Conservation (phyloP, 106 monocot species). For the Dendrobium huoshanense region DNA sequence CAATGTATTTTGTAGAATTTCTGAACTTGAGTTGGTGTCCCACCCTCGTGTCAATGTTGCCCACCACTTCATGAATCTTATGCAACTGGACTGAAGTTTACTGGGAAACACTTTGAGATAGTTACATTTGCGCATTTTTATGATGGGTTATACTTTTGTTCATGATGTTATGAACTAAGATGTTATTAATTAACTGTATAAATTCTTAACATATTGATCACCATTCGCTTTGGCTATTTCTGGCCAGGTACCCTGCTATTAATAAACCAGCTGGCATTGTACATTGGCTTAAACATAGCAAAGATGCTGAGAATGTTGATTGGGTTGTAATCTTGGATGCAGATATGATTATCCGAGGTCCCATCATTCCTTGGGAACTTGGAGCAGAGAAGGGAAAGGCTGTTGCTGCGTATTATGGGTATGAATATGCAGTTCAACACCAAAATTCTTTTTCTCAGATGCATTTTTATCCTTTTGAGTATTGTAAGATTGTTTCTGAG, state of each 20-base stretch:
- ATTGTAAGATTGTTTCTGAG: background rate
- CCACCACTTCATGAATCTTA: background rate
- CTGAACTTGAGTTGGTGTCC: background rate
- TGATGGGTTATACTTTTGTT: background rate
- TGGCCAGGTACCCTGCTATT: conserved; percentile 89
- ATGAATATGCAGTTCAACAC: conserved; percentile 19
- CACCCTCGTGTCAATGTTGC: background rate
- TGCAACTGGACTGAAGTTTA: background rate
- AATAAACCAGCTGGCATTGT: conserved; percentile 94
- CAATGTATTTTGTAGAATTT: background rate
- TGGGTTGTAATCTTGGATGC: conserved; percentile 99
- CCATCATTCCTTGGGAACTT: conserved; percentile 93
- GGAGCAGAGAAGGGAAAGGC: conserved; percentile 93
- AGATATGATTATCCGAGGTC: conserved; percentile 91
- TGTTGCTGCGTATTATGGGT: conserved; percentile 96
- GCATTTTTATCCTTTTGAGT: background rate
- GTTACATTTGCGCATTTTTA: background rate
- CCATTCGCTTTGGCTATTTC: conserved; percentile 9
- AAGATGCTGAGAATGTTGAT: conserved; percentile 88
- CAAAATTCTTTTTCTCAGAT: background rate
- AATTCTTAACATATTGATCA: conserved; percentile 1
- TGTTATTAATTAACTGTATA: background rate
- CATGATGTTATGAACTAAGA: background rate
- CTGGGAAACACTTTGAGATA: background rate
- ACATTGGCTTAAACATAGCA: conserved; percentile 90